Conservation (phyloP, 116 monocot genomes). For the Dioscorea cayenensis region DNA sequence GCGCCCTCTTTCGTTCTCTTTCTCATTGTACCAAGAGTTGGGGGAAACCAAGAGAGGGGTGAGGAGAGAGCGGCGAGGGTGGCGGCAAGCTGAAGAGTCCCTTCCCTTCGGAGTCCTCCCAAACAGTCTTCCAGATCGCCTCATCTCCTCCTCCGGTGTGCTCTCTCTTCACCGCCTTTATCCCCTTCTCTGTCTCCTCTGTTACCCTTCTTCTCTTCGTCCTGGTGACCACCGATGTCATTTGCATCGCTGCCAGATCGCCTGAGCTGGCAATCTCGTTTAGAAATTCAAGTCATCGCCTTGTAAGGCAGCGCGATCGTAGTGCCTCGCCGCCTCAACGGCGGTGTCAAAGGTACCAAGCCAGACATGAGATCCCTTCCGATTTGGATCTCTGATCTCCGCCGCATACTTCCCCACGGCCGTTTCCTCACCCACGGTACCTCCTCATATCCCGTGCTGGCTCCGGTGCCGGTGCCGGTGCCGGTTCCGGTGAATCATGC, state of each 20-base stretch:
- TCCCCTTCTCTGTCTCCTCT: background rate
- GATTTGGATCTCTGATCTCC: constrained; percentile 50
- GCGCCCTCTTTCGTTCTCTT: no score
- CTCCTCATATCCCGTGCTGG: no score
- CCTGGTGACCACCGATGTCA: background rate
- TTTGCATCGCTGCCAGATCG: background rate
- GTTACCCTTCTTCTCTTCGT: constrained; percentile 6
- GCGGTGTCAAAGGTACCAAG: constrained; percentile 55
- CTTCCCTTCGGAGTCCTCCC: background rate
- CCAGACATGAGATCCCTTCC: constrained; percentile 43
- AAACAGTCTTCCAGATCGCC: background rate
- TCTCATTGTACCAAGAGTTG: background rate
- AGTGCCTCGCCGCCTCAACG: constrained; percentile 43
- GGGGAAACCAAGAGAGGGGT: constrained; percentile 10
- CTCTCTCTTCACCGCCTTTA: background rate
- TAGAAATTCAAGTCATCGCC: constrained; percentile 47
- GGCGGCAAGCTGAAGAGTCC: constrained; percentile 25
- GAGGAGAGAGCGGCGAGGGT: constrained; percentile 27
- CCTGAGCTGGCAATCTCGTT: constrained; percentile 28
- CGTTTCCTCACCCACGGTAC: constrained; percentile 41
- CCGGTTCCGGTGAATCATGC: no score
- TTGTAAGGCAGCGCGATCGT: constrained; percentile 43
- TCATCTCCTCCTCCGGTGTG: background rate
- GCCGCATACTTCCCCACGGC: constrained; percentile 63
- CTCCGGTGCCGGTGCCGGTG: no score